A percentile compares a stretch with the other conserved stretches of the same genome.
Conservation (phyloP, 306 rosid genomes). For the Begonia peltatifolia region DNA sequence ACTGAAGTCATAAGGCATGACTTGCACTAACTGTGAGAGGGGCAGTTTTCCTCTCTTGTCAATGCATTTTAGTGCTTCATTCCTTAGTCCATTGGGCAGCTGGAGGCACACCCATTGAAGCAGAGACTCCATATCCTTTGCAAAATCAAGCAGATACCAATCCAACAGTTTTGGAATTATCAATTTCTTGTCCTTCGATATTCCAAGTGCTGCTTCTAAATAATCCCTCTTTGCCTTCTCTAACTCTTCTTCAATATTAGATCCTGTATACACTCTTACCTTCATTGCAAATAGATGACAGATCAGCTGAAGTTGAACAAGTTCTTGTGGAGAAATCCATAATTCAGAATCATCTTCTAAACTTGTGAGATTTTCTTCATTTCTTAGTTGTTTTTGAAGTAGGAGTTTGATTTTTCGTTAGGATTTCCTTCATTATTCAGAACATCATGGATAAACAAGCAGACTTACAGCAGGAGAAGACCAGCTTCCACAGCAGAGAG, state of each 20-base stretch:
- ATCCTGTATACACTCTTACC: constrained; percentile 74
- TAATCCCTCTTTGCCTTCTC: constrained; percentile 74
- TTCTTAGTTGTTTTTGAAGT: too few relatives aligned
- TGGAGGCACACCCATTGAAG: constrained; percentile 80
- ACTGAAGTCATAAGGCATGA: constrained; percentile 64
- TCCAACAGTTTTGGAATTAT: constrained; percentile 66
- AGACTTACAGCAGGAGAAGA: constrained; percentile 90
- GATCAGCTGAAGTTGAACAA: too few relatives aligned
- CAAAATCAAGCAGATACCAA: constrained; percentile 86
- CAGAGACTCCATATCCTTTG: constrained; percentile 71
- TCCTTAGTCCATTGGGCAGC: constrained; percentile 49
- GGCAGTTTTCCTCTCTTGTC: constrained; percentile 44
- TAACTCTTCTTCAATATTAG: constrained; percentile 57
- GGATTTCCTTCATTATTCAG: too few relatives aligned
- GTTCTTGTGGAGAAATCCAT: too few relatives aligned
- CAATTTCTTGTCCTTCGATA: constrained; percentile 45
- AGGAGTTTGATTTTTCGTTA: too few relatives aligned
- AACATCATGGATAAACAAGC: background rate
- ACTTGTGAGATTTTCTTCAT: too few relatives aligned
- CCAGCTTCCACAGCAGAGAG: constrained; percentile 98
- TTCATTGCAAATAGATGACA: constrained; percentile 17
- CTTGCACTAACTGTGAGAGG: constrained; percentile 45
- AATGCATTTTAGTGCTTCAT: constrained; percentile 52
- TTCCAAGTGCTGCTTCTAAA: constrained; percentile 59
- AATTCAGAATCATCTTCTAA: too few relatives aligned